Conservation (phyloP, 331 rosid species). For the Phaseolus coccineus region DNA sequence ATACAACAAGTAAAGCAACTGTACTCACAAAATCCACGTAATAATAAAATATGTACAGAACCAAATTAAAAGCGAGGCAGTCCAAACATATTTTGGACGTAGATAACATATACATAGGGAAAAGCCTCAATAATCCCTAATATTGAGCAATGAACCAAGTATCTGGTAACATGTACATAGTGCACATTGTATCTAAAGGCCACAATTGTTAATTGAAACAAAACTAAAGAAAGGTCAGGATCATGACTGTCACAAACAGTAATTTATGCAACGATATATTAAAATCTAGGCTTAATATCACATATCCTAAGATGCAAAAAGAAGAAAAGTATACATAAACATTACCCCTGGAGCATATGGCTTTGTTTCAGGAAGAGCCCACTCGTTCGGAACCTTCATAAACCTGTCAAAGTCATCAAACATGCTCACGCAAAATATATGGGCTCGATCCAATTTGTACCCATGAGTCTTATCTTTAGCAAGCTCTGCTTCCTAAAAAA, state of each 20-base stretch:
- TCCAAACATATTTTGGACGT: background rate
- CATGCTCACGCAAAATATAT: constrained; percentile 78
- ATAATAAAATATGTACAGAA: constrained; percentile 5
- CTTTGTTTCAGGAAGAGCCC: constrained; percentile 84
- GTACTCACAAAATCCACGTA: background rate
- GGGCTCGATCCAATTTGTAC: constrained; percentile 80
- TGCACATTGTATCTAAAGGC: background rate
- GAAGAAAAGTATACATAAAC: background rate
- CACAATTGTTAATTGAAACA: background rate
- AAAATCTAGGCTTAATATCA: background rate
- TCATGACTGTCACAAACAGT: background rate
- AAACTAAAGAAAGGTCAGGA: background rate
- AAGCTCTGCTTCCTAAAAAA: constrained; percentile 84
- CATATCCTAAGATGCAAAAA: background rate
- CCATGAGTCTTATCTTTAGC: constrained; percentile 90
- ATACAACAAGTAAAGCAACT: background rate
- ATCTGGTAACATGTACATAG: no score
- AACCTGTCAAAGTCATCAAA: constrained; percentile 80
- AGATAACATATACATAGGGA: background rate
- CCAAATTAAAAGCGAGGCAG: background rate
- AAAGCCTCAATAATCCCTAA: background rate
- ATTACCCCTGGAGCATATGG: constrained; percentile 85
- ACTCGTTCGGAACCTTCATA: constrained; percentile 84
- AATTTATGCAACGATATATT: background rate
- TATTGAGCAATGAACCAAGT: background rate